A percentile compares a stretch with the other conserved stretches of the same genome.
Conservation (phyloP, 2,329 filamentous ascomycete genomes). For the Sporothrix dimorphospora region DNA sequence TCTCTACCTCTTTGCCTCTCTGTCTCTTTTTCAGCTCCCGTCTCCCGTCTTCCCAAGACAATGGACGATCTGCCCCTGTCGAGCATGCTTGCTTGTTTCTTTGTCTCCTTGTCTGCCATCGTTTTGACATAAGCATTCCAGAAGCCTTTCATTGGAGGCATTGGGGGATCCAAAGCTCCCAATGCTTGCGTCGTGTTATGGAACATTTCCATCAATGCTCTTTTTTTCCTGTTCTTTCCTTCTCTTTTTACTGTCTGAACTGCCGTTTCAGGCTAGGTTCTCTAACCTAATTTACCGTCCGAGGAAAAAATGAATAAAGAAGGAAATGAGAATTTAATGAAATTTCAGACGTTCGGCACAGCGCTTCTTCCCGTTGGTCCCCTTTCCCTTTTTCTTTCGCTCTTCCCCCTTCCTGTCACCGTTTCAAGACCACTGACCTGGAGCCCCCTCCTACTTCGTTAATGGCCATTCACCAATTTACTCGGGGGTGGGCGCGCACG, state of each 20-base stretch:
- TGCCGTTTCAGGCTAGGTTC: constrained; percentile 25
- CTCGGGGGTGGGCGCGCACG: background rate
- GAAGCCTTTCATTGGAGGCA: background rate
- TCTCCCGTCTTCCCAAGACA: background rate
- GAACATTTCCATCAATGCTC: constrained; percentile 1
- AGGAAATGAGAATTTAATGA: background rate
- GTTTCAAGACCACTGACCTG: constrained; percentile 10
- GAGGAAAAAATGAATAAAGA: background rate
- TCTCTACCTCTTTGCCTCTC: background rate
- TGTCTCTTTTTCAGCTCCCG: constrained; percentile 5
- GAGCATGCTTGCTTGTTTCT: background rate
- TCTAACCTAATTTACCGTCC: constrained; percentile 21
- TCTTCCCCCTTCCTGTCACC: background rate
- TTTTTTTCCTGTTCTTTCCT: background rate
- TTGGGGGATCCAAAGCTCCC: background rate
- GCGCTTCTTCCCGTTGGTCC: constrained; percentile 15
- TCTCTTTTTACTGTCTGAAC: constrained; percentile 15
- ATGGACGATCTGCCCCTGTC: background rate
- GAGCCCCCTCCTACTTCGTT: background rate
- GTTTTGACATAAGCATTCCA: background rate
- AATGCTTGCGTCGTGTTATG: background rate
- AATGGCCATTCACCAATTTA: constrained; percentile 5
- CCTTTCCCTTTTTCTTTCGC: background rate
- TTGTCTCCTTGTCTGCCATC: background rate
- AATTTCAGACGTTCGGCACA: constrained; percentile 1